Evolutionary conservation across 2,329 filamentous ascomycete species (phyloP).

Genomic region (Purpureocillium takamizusanense): DNA sequence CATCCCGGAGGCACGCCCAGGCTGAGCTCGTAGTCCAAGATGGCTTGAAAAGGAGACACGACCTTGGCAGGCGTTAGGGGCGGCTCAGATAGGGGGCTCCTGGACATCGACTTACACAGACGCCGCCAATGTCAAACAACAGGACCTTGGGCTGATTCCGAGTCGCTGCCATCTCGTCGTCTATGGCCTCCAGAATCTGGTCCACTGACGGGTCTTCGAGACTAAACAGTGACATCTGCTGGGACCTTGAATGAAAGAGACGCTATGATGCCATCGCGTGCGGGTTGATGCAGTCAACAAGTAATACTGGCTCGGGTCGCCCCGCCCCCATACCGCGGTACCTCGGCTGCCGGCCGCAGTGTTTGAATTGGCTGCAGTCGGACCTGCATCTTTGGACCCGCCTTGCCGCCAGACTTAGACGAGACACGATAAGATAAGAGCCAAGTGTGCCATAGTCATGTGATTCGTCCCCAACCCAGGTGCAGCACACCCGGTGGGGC

Average conservation of each 20-base stretch:
- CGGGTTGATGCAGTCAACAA: neutral
- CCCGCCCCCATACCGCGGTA: slow-evolving; percentile 1
- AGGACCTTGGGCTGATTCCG: slow-evolving; percentile 57
- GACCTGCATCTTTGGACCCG: too few relatives aligned
- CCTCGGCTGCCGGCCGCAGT: slow-evolving; percentile 6
- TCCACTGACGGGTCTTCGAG: slow-evolving; percentile 6
- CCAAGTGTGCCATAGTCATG: too few relatives aligned
- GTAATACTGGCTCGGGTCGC: neutral
- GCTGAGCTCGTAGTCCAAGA: slow-evolving; percentile 77
- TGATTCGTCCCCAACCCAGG: slow-evolving; percentile 31
- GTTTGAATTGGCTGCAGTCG: too few relatives aligned
- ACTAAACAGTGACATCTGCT: slow-evolving; percentile 1
- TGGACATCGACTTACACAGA: slow-evolving; percentile 63
- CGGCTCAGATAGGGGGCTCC: neutral
- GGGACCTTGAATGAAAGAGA: neutral
- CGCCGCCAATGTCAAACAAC: slow-evolving; percentile 92
- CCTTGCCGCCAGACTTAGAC: too few relatives aligned
- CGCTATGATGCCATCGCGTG: neutral
- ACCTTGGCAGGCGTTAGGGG: slow-evolving; percentile 46
- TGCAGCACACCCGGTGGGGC: slow-evolving; percentile 7
- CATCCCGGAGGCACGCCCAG: slow-evolving; percentile 76
- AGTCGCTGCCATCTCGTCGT: slow-evolving; percentile 26
- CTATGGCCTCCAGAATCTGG: slow-evolving; percentile 20
- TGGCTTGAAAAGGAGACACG: slow-evolving; percentile 83
- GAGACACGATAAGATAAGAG: too few relatives aligned